Percentiles rank a stretch among this genome's conserved stretches.
phyloP scores from a whole-genome alignment of 2,329 filamentous ascomycete genomes.

The Penicillium freii region DNA sequence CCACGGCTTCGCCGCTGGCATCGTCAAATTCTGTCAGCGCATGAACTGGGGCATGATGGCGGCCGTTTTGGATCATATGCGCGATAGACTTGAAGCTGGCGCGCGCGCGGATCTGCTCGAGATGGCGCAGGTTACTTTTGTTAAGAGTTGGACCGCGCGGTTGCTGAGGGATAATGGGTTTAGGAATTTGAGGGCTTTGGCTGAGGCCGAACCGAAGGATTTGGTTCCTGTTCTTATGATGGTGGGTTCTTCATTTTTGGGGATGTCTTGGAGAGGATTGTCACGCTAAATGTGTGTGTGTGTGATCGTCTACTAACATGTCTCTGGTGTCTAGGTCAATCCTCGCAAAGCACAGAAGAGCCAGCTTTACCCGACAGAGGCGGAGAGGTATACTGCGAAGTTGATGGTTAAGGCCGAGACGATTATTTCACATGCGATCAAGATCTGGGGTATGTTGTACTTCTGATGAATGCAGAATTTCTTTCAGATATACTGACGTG shows the following conservation, averaged over 20 bases:
- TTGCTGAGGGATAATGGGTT: constrained; percentile 77
- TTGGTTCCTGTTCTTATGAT: constrained; percentile 70
- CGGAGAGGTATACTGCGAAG: constrained; percentile 62
- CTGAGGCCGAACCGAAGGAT: constrained; percentile 66
- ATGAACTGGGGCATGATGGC: constrained; percentile 75
- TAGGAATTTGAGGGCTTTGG: constrained; percentile 64
- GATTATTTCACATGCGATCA: constrained; percentile 67
- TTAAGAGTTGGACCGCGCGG: constrained; percentile 73
- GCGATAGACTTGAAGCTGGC: constrained; percentile 69
- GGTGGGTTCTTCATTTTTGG: constrained; percentile 42
- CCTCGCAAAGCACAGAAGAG: constrained; percentile 56
- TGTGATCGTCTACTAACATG: neutral
- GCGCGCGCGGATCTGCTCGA: constrained; percentile 69
- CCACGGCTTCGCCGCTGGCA: constrained; percentile 74
- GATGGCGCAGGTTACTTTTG: constrained; percentile 68
- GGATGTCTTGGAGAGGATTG: too few species aligned
- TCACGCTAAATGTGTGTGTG: neutral
- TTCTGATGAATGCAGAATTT: neutral
- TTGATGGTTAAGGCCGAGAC: constrained; percentile 64
- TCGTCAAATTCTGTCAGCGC: constrained; percentile 74
- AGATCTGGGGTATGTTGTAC: constrained; percentile 57
- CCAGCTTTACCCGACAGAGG: constrained; percentile 57
- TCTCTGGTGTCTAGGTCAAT: constrained; percentile 54
- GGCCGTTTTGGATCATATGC: constrained; percentile 71
- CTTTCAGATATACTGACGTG: constrained; percentile 5